Conservation (phyloP, 169 alveolate genomes). For the Plasmodium cynomolgi region DNA sequence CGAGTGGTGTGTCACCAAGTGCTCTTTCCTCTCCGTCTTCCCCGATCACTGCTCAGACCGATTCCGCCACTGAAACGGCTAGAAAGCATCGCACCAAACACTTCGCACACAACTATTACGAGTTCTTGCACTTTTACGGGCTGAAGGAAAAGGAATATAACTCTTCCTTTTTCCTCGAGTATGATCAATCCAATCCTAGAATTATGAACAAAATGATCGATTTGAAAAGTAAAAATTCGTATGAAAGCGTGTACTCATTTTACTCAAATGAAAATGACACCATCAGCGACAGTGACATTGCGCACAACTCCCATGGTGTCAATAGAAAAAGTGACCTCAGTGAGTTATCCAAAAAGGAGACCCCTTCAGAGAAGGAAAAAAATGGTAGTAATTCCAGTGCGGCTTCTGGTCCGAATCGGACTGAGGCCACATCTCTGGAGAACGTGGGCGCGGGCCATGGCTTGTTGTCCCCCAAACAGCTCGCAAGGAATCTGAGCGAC, state of each 20-base stretch:
- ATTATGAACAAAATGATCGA: not conserved
- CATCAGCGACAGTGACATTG: constrained; percentile 1
- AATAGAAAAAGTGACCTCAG: not conserved
- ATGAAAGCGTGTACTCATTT: not conserved
- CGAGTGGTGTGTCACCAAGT: not conserved
- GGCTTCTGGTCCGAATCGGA: not conserved
- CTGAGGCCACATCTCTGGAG: not conserved
- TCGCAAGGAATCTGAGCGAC: not conserved
- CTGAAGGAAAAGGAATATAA: constrained; percentile 25
- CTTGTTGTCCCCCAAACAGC: not conserved
- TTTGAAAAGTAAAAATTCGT: constrained; percentile 19
- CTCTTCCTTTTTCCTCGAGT: constrained; percentile 6
- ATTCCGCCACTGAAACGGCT: not conserved
- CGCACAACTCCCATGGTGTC: not conserved
- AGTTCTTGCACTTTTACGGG: constrained; percentile 29
- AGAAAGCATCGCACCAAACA: not conserved
- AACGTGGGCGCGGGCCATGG: not conserved
- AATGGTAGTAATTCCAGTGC: not conserved
- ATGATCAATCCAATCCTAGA: constrained; percentile 8
- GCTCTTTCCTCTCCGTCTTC: not conserved
- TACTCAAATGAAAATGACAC: not conserved
- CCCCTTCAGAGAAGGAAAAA: not conserved
- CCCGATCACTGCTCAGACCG: not conserved
- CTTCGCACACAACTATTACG: constrained; percentile 38
- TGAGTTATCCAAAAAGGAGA: not conserved